phyloP scores from a whole-genome alignment of 2,329 filamentous ascomycete genomes.

The Hyphodiscus sp. region DNA sequence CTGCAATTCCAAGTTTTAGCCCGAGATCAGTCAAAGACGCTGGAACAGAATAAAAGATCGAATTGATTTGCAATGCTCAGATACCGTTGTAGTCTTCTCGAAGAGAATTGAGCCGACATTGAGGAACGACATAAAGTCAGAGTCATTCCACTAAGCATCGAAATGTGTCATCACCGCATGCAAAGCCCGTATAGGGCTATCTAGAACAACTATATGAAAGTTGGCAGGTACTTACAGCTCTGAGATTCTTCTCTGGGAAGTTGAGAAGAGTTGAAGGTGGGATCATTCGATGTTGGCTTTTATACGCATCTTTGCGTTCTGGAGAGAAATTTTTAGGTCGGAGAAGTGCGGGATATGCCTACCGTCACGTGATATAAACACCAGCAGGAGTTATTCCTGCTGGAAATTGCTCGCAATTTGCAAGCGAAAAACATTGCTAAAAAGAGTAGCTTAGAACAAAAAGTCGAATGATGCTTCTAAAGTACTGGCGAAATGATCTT shows the following conservation, averaged over 20 bases:
- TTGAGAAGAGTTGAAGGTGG: slow-evolving; percentile 9
- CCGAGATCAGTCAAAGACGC: neutral
- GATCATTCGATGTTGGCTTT: neutral
- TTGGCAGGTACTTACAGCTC: slow-evolving; percentile 13
- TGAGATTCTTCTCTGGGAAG: neutral
- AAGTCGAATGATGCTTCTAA: no score
- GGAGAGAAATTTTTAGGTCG: neutral
- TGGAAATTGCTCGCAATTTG: no score
- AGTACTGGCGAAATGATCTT: no score
- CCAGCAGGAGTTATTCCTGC: no score
- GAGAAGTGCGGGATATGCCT: neutral
- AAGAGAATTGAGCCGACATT: slow-evolving; percentile 58
- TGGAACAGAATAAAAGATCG: slow-evolving; percentile 1
- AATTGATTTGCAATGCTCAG: slow-evolving; percentile 54
- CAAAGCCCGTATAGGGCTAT: neutral
- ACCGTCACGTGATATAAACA: no score
- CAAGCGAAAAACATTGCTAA: no score
- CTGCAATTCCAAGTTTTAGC: slow-evolving; percentile 12
- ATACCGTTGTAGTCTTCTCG: slow-evolving; percentile 91
- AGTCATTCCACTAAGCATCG: slow-evolving; percentile 46
- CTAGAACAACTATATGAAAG: neutral
- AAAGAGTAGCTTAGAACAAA: no score
- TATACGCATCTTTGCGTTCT: neutral
- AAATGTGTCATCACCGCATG: slow-evolving; percentile 56
- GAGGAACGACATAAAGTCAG: slow-evolving; percentile 48